Evolutionary conservation across 257 asterid genomes (phyloP).

Genomic region (Plantago ovata): DNA sequence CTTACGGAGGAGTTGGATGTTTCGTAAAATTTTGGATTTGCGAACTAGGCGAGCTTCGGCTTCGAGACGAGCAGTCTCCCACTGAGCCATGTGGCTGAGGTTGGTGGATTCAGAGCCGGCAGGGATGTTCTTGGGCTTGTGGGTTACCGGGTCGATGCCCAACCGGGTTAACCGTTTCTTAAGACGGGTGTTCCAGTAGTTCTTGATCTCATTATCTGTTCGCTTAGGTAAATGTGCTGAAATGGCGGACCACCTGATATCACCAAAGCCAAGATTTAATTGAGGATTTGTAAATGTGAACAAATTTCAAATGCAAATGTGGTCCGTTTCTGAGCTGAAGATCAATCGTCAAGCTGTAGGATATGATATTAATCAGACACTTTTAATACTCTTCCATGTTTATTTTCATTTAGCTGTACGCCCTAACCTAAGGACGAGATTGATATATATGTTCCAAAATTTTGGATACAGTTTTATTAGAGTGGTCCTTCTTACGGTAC

Average conservation of each 20-base stretch:
- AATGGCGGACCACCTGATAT: constrained; percentile 45
- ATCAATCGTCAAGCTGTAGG: too few relatives aligned
- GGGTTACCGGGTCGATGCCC: constrained; percentile 54
- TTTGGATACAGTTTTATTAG: too few relatives aligned
- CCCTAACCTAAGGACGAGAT: too few relatives aligned
- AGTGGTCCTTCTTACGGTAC: too few relatives aligned
- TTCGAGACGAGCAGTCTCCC: constrained; percentile 53
- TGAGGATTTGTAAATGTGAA: neutral
- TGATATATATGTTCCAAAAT: too few relatives aligned
- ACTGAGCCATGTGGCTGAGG: constrained; percentile 60
- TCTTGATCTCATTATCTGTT: constrained; percentile 53
- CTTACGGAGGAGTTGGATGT: constrained; percentile 12
- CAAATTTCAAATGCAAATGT: too few relatives aligned
- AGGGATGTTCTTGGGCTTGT: constrained; percentile 28
- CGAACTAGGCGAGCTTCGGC: constrained; percentile 40
- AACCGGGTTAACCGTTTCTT: constrained; percentile 41
- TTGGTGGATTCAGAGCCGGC: constrained; percentile 24
- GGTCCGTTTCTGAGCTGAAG: too few relatives aligned
- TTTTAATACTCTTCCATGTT: too few relatives aligned
- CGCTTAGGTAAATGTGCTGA: constrained; percentile 43
- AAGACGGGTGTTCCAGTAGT: constrained; percentile 49
- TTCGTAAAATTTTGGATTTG: constrained; percentile 21
- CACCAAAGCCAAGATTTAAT: neutral
- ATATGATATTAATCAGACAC: too few relatives aligned
- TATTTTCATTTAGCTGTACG: too few relatives aligned